Base-by-base conservation (phyloP, 495 filamentous ascomycete species). In the Tetracladium setigerum region DNA sequence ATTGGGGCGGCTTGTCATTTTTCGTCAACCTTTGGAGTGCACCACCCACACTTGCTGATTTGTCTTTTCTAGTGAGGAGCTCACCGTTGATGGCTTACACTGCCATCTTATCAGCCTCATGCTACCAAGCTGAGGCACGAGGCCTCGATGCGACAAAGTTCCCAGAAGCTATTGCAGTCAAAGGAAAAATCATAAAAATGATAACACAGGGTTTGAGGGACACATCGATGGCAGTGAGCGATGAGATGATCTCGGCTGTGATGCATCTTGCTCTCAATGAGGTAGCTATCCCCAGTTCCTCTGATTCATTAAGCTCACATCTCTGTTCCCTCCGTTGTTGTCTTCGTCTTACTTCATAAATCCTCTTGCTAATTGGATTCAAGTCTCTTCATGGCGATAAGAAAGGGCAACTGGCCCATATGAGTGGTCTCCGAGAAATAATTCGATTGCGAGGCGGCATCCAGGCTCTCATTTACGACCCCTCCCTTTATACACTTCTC, bases 181-280 rank as follows among this genome's bases (percentile, higher is more conserved):
- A 40, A 41, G 42, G 48, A 8, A 57, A 54, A 30, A 39, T 54
- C 11, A 57, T 57, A 17, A 45, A 22, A 5, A 22, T 67, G 24
- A 66, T 67, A 44, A 67, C 61, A 15, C 55, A 67, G 38, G 61
- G 67, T 49, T 33, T 67, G 27, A 51, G 48, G 34, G 51, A 52
- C 18, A 52, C 58, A 8, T 47, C 57, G 12, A 60, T 52, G 12
- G 61, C 57, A 30, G 47, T 60, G 11, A 61, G 55, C 38, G 65
- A 66, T 47, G 59, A 58, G 39, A 60, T 61, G 1, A 63, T 69
- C 30, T 60, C 59, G 22, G 62, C 64, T 8, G 62, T 69, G 12
- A 61, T 63, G 35, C 60, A 56, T 22, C 54, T 69, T 17, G 62
- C 63, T 8, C 56, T 64, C n/a, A 63, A 64, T 39, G 65, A 69